phyloP scores from a whole-genome alignment of 2,329 filamentous ascomycete species.

The Acephala macrosclerotiorum region DNA sequence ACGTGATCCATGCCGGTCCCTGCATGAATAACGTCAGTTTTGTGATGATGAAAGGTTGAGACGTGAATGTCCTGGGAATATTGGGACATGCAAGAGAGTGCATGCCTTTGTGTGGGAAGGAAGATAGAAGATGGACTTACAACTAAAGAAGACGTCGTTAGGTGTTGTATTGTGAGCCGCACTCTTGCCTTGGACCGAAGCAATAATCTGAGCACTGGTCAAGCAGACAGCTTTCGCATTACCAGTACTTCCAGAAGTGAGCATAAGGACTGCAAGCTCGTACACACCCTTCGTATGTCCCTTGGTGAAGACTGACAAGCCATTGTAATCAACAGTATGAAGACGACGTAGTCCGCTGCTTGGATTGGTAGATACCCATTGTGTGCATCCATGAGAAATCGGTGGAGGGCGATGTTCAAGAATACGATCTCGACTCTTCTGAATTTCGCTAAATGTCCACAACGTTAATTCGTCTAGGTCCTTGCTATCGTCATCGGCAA shows the following conservation, averaged over 20 bases:
- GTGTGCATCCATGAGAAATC: not conserved
- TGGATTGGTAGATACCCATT: too few relatives aligned
- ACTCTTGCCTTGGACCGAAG: conserved; percentile 39
- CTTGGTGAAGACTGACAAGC: not conserved
- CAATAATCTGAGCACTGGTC: conserved; percentile 51
- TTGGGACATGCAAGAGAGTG: not conserved
- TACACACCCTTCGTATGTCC: conserved; percentile 15
- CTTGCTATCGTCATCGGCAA: conserved; percentile 26
- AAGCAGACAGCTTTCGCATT: conserved; percentile 58
- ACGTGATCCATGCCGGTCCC: conserved; percentile 59
- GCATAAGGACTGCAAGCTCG: conserved; percentile 51
- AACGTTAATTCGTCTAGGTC: conserved; percentile 18
- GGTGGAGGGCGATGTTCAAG: not conserved
- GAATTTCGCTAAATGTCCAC: conserved; percentile 6
- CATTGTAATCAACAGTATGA: not conserved
- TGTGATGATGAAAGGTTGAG: not conserved
- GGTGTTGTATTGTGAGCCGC: conserved; percentile 9
- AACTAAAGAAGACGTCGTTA: conserved; percentile 44
- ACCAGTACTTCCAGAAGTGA: conserved; percentile 61
- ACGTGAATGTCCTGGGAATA: not conserved
- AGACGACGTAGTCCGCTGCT: too few relatives aligned
- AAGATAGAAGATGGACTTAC: conserved; percentile 21
- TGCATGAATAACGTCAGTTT: not conserved
- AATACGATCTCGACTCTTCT: conserved; percentile 1
- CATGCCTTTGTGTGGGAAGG: not conserved